Evolutionary conservation across 192 early-diverging fungal genomes (phyloP).

Genomic region (Phycomyces nitens): DNA sequence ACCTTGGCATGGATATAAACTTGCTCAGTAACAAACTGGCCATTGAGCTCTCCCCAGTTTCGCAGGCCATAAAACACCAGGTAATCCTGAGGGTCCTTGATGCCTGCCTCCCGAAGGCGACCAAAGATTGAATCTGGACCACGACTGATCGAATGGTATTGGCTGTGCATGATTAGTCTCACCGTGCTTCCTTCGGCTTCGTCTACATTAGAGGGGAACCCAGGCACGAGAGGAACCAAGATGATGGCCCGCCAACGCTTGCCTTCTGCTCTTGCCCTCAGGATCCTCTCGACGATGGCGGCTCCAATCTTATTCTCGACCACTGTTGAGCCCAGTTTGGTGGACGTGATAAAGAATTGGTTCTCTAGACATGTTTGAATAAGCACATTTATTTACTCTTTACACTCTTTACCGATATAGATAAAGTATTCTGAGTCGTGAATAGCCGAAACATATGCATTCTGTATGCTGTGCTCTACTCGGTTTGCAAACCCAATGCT

Average conservation of each 20-base stretch:
- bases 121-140: conserved; percentile 69
- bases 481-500: conserved; percentile 58
- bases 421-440: conserved; percentile 72
- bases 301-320: conserved; percentile 78
- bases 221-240: conserved; percentile 76
- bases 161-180: conserved; percentile 76
- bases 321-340: conserved; percentile 48
- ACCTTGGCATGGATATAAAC: conserved; percentile 88
- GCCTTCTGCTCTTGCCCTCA: conserved; percentile 55
- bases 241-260: conserved; percentile 64
- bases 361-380: conserved; percentile 52
- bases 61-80: conserved; percentile 76
- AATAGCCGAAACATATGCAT: conserved; percentile 75
- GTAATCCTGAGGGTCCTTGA: conserved; percentile 54
- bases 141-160: conserved; percentile 72
- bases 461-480: conserved; percentile 65
- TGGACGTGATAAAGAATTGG: conserved; percentile 78
- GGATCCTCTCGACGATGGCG: conserved; percentile 69
- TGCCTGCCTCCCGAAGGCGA: conserved; percentile 52
- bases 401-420: conserved; percentile 58
- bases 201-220: conserved; percentile 71
- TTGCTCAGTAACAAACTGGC: conserved; percentile 68
- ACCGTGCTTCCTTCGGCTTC: conserved; percentile 65
- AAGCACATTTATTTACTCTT: too few relatives aligned
- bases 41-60: conserved; percentile 62